Evolutionary conservation across 345 rosid genomes (phyloP).

Genomic region (Populus alba): DNA sequence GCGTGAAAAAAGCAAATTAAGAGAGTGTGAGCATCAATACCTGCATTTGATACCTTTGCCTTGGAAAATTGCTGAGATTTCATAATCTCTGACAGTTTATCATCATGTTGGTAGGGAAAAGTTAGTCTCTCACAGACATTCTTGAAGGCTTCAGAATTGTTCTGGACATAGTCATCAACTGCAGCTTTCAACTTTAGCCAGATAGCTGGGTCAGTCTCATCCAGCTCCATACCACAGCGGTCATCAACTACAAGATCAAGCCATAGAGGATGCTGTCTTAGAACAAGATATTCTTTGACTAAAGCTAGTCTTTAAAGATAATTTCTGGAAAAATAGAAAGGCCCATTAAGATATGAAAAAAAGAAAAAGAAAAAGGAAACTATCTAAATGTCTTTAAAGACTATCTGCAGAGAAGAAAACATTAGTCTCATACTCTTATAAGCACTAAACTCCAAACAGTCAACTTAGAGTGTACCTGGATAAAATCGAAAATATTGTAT

Average conservation of each 20-base stretch:
- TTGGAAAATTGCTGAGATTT: constrained; percentile 41
- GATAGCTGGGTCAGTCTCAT: constrained; percentile 96
- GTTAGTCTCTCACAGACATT: constrained; percentile 68
- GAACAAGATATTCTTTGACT: constrained; percentile 10
- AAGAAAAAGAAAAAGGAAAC: neutral
- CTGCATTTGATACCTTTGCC: constrained; percentile 41
- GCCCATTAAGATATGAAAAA: constrained; percentile 1
- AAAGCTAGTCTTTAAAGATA: neutral
- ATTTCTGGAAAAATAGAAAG: neutral
- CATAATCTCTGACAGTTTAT: constrained; percentile 57
- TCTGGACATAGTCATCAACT: constrained; percentile 69
- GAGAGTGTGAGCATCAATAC: constrained; percentile 24
- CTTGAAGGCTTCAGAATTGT: constrained; percentile 65
- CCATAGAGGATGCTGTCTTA: constrained; percentile 12
- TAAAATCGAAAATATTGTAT: constrained; percentile 88
- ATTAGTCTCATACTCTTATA: neutral
- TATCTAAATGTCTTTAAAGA: neutral
- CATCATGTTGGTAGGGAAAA: constrained; percentile 76
- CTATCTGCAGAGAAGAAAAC: neutral
- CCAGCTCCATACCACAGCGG: constrained; percentile 96
- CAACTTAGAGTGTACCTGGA: constrained; percentile 47
- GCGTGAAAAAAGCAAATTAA: neutral
- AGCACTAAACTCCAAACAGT: neutral
- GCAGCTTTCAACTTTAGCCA: constrained; percentile 93
- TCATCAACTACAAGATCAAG: constrained; percentile 69